These are phyloP conservation scores for Uronychia setigera DNA, from an alignment of 73 alveolate species.

Conservation along the genomic window DNA sequence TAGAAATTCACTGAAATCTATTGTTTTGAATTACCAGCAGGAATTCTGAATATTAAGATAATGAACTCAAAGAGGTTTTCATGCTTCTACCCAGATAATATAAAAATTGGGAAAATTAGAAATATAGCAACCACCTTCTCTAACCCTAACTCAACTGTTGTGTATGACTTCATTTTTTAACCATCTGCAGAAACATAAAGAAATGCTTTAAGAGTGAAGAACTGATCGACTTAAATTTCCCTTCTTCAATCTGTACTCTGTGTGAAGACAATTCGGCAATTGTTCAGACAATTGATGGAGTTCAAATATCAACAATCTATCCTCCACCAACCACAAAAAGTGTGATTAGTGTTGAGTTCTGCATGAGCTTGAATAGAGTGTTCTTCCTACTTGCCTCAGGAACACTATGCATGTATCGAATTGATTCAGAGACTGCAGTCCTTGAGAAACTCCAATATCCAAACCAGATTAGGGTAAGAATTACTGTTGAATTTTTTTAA, in stretches of 20 bases:
- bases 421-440: constrained; percentile 70
- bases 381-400: constrained; percentile 58
- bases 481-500: neutral
- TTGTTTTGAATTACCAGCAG: constrained; percentile 54
- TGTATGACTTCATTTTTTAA: neutral
- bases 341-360: constrained; percentile 21
- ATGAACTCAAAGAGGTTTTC: constrained; percentile 42
- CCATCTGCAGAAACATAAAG: constrained; percentile 25
- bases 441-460: constrained; percentile 65
- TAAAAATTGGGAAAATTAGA: constrained; percentile 42
- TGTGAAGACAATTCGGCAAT: constrained; percentile 56
- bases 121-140: constrained; percentile 46
- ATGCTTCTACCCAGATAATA: constrained; percentile 47
- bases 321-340: constrained; percentile 70
- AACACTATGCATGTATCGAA: constrained; percentile 54
- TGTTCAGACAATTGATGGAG: constrained; percentile 16
- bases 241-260: constrained; percentile 45
- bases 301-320: constrained; percentile 52
- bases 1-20: constrained; percentile 56
- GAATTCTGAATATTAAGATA: constrained; percentile 42
- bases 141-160: constrained; percentile 29
- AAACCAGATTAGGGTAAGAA: constrained; percentile 32
- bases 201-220: constrained; percentile 32
- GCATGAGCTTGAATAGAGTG: constrained; percentile 47
- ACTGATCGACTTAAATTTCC: constrained; percentile 2